These are phyloP conservation scores for Claviceps humidiphila DNA, from an alignment of 2,329 filamentous ascomycete genomes.

Conservation along the genomic window DNA sequence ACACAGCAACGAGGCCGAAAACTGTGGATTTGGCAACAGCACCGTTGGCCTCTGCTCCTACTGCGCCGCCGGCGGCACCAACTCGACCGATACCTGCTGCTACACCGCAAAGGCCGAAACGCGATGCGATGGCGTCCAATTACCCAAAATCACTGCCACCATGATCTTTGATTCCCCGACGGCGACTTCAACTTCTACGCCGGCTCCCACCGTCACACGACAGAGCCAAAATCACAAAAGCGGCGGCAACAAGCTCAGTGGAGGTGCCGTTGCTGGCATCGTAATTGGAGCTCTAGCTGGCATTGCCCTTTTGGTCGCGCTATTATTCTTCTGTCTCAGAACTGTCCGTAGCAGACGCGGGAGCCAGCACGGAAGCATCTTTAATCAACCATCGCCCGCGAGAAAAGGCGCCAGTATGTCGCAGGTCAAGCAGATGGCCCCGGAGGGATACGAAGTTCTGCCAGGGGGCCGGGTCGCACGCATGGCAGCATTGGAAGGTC, in stretches of 20 bases:
- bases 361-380: constrained; percentile 58
- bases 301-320: constrained; percentile 51
- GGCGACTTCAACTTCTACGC: constrained; percentile 25
- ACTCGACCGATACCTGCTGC: constrained; percentile 93
- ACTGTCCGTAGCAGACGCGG: constrained; percentile 35
- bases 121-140: constrained; percentile 60
- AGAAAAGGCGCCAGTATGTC: constrained; percentile 33
- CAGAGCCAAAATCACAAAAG: constrained; percentile 16
- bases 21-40: constrained; percentile 72
- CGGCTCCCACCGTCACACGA: constrained; percentile 8
- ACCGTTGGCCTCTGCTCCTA: constrained; percentile 73
- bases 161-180: constrained; percentile 43
- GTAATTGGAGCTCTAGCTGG: constrained; percentile 70
- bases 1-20: constrained; percentile 64
- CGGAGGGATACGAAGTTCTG: constrained; percentile 56
- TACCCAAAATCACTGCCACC: constrained; percentile 63
- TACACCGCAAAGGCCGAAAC: constrained; percentile 63
- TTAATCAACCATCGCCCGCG: constrained; percentile 81
- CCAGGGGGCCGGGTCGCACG: constrained; percentile 83
- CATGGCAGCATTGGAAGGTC: constrained; percentile 85
- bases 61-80: constrained; percentile 69
- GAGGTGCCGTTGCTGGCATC: constrained; percentile 84
- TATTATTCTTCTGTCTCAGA: constrained; percentile 54
- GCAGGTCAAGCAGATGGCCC: constrained; percentile 23
- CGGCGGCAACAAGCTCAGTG: constrained; percentile 42